Conservation (phyloP, 2,329 filamentous ascomycete genomes). For the Cyphellophora europaea region DNA sequence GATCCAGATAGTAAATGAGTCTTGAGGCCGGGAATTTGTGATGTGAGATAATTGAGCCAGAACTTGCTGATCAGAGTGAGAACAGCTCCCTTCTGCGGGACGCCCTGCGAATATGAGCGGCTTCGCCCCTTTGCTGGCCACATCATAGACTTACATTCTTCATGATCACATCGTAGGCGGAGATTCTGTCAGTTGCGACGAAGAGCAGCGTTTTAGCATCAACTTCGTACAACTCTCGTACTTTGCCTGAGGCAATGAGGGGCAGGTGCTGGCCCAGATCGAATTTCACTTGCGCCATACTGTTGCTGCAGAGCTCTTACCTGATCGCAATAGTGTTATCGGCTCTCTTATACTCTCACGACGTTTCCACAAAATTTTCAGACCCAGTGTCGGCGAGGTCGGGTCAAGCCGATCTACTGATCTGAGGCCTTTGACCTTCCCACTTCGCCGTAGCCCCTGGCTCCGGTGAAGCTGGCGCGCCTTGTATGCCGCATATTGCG, state of each 20-base stretch:
- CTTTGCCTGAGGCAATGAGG: constrained; percentile 58
- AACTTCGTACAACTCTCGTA: constrained; percentile 70
- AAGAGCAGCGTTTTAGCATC: constrained; percentile 67
- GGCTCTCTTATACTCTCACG: too few relatives aligned
- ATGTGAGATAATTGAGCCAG: constrained; percentile 57
- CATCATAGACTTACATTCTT: constrained; percentile 50
- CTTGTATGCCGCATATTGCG: too few relatives aligned
- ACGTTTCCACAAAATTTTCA: too few relatives aligned
- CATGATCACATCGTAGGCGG: constrained; percentile 89
- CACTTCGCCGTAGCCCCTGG: too few relatives aligned
- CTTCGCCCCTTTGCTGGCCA: constrained; percentile 16
- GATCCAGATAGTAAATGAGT: constrained; percentile 55
- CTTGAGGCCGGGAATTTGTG: constrained; percentile 46
- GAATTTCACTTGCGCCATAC: constrained; percentile 21
- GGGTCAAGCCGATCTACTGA: too few relatives aligned
- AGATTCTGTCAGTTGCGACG: constrained; percentile 81
- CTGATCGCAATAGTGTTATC: too few relatives aligned
- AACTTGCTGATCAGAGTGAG: constrained; percentile 58
- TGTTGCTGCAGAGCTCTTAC: constrained; percentile 2
- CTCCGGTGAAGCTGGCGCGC: too few relatives aligned
- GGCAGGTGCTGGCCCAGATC: constrained; percentile 36
- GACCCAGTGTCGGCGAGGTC: too few relatives aligned
- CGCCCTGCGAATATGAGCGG: constrained; percentile 42
- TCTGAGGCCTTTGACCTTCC: too few relatives aligned
- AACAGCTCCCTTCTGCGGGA: constrained; percentile 58